phyloP scores from a whole-genome alignment of 2,329 filamentous ascomycete species.

The Cordyceps javanica region DNA sequence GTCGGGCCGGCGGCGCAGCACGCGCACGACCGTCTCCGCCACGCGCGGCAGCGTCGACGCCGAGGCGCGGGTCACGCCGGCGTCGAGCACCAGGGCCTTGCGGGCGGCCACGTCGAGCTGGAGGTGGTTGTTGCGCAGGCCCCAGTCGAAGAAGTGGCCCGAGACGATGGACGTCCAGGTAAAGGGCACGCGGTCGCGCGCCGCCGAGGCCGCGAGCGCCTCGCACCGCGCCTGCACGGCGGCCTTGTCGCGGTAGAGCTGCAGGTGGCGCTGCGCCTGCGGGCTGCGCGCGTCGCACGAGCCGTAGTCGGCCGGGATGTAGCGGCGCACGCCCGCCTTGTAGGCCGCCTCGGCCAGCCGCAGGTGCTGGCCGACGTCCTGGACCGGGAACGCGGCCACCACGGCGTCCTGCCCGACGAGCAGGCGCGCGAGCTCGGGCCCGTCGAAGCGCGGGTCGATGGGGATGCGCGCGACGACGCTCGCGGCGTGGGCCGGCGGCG shows the following conservation, averaged over 20 bases:
- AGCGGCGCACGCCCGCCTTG: conserved; percentile 53
- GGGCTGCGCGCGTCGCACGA: conserved; percentile 30
- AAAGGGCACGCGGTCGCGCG: conserved; percentile 32
- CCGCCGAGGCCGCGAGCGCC: conserved; percentile 18
- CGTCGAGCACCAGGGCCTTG: conserved; percentile 42
- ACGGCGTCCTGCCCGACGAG: conserved; percentile 54
- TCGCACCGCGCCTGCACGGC: conserved; percentile 26
- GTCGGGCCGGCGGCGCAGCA: conserved; percentile 39
- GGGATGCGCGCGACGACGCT: conserved; percentile 19
- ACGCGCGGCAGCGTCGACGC: conserved; percentile 43
- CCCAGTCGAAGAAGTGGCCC: conserved; percentile 47
- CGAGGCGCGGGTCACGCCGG: conserved; percentile 43
- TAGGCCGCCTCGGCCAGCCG: conserved; percentile 53
- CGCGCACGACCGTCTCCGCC: conserved; percentile 41
- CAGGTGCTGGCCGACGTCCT: conserved; percentile 38
- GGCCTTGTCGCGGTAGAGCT: conserved; percentile 30
- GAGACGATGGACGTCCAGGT: conserved; percentile 44
- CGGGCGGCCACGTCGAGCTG: conserved; percentile 40
- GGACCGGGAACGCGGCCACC: conserved; percentile 32
- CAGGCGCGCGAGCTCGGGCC: conserved; percentile 36
- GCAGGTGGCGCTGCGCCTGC: conserved; percentile 27
- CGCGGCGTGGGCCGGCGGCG: conserved; percentile 23
- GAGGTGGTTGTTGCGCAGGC: conserved; percentile 27
- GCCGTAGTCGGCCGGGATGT: conserved; percentile 55
- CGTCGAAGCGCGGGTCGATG: conserved; percentile 24